Base-by-base conservation (phyloP, 805 yeast species). In the Ogataea philodendri region DNA sequence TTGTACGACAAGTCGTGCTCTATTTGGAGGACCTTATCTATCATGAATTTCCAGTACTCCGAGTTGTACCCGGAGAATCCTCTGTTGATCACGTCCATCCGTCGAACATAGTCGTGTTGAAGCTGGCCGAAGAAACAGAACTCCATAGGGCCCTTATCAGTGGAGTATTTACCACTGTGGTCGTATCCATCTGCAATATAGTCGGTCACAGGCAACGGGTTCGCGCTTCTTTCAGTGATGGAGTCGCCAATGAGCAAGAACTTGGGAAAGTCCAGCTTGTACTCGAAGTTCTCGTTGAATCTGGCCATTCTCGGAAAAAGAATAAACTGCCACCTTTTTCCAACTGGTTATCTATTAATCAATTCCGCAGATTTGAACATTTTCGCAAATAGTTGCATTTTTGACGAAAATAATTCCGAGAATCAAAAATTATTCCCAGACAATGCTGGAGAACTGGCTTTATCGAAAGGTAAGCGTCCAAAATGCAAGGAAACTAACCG, bases 41-140 rank as follows among this genome's bases (percentile, higher is more conserved):
- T 54, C 19, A 83, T 51, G 34, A 64, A 57, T 16, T 63, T 54
- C 3, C 74, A 84, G 61, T 79, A 79, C 16, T 72, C 69, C 0
- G 87, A 64, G 51, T 72, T 84, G 60, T 83, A 86, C 0, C 96
- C 96, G 1, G 78, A 59, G 51, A 66, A 84, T 0, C 96, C 96
- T 41, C 95, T 65, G 28, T 74, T 76, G 3, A 86, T 54, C 3
- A 87, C 65, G 48, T 84, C 93, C 42, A 84, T 47, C 50, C 69
- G 71, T 18, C 95, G 67, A 2, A 67, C 60, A 52, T 82, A 82
- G 20, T 45, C 55, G 17, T 46, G 44, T 22, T 46, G 48, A 10
- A 57, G 45, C 17, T 55, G 56, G 11, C 46, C 44, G 6, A 49
- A 52, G 11, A 52, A 33, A n/a, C 42, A 41, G 33, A 50, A 52